These are phyloP conservation scores for Phlebiopsis gigantea DNA, from an alignment of 768 basidiomycete species.

Conservation along the genomic window DNA sequence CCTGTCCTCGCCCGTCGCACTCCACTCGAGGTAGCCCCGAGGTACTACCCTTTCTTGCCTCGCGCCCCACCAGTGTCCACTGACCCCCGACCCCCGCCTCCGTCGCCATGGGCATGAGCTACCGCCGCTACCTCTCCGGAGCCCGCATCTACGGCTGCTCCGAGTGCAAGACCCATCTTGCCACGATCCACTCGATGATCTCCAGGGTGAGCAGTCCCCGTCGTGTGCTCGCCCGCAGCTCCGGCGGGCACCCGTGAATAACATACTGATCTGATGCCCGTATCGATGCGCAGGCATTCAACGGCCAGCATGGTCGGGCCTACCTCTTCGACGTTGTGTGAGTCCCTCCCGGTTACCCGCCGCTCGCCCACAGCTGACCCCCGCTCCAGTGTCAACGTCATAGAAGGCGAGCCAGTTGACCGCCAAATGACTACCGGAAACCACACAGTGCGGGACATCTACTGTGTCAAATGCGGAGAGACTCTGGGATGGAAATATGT, in stretches of 20 bases:
- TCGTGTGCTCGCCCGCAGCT: neutral
- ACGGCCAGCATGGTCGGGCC: constrained; percentile 93
- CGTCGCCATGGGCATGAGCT: constrained; percentile 78
- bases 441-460: constrained; percentile 95
- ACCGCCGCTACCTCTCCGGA: constrained; percentile 80
- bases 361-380: constrained; percentile 2
- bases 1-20: neutral
- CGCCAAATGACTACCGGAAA: constrained; percentile 95
- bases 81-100: neutral
- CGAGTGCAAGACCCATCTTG: constrained; percentile 82
- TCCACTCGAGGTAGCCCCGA: neutral
- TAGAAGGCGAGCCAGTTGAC: constrained; percentile 86
- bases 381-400: constrained; percentile 76
- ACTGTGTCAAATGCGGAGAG: constrained; percentile 83
- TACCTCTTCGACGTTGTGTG: constrained; percentile 94
- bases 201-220: constrained; percentile 58
- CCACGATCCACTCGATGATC: constrained; percentile 89
- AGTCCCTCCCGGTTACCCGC: constrained; percentile 30
- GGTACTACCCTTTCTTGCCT: neutral
- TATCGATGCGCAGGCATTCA: constrained; percentile 68
- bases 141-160: constrained; percentile 86
- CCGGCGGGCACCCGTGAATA: neutral
- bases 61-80: neutral
- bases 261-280: neutral
- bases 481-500: constrained; percentile 99